Evolutionary conservation across 2,329 filamentous ascomycete genomes (phyloP).

Genomic region (Amauroascus verrucosus): DNA sequence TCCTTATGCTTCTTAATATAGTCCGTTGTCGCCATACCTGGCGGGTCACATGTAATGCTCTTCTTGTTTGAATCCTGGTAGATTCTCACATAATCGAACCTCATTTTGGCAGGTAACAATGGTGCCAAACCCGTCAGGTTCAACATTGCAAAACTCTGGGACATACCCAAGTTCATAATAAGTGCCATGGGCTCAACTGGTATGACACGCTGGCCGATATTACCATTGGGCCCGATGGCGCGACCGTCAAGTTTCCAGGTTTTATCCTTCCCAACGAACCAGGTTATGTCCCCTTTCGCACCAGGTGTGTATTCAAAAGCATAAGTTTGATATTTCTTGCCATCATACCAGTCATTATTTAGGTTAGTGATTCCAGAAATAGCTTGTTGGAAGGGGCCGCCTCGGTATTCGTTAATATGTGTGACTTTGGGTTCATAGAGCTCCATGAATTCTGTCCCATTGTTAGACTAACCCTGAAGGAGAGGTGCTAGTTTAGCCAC

Average conservation of each 20-base stretch:
- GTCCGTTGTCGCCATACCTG: constrained; percentile 54
- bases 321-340: constrained; percentile 52
- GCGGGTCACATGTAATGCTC: constrained; percentile 57
- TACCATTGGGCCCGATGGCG: constrained; percentile 57
- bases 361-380: constrained; percentile 51
- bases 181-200: constrained; percentile 58
- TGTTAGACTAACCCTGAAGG: background rate
- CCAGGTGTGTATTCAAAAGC: constrained; percentile 56
- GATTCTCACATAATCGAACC: constrained; percentile 60
- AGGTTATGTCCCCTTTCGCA: constrained; percentile 50
- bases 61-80: constrained; percentile 54
- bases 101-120: constrained; percentile 54
- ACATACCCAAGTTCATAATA: constrained; percentile 62
- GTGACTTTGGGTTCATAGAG: constrained; percentile 52
- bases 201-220: constrained; percentile 55
- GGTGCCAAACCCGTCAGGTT: constrained; percentile 47
- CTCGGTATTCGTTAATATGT: constrained; percentile 50
- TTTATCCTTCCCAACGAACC: constrained; percentile 55
- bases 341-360: constrained; percentile 58
- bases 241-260: constrained; percentile 54
- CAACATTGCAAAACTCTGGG: constrained; percentile 52
- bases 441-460: constrained; percentile 47
- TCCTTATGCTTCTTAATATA: constrained; percentile 55
- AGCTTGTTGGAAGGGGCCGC: constrained; percentile 54
- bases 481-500: constrained; percentile 12